Evolutionary conservation across 306 rosid species (phyloP).

Genomic region (Citrullus mucosospermus): DNA sequence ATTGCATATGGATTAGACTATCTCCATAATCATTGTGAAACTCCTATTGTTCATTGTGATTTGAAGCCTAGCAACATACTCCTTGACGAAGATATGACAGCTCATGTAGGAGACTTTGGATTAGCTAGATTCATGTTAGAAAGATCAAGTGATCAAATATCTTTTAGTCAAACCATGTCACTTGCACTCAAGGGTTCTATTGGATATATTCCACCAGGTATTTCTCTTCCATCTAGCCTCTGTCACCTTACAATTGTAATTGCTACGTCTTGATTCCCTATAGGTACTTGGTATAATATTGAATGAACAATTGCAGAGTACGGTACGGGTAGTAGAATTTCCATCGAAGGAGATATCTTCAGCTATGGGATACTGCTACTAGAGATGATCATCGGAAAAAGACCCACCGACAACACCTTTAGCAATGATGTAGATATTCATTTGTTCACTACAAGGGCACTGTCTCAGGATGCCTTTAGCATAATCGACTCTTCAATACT

Average conservation of each 20-base stretch:
- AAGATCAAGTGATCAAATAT: neutral
- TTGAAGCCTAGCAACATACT: constrained; percentile 22
- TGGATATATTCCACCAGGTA: constrained; percentile 30
- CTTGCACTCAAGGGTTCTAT: constrained; percentile 15
- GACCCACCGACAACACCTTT: constrained; percentile 14
- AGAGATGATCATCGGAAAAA: constrained; percentile 18
- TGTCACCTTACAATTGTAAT: neutral
- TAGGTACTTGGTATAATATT: neutral
- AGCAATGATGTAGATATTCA: constrained; percentile 14
- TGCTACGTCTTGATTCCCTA: neutral
- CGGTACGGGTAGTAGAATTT: constrained; percentile 20
- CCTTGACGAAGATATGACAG: constrained; percentile 21
- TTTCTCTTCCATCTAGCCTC: neutral
- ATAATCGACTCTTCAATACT: constrained; percentile 25
- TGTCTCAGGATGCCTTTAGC: constrained; percentile 20
- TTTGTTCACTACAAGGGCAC: constrained; percentile 2
- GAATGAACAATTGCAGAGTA: constrained; percentile 6
- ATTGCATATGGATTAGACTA: constrained; percentile 26
- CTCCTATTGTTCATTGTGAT: constrained; percentile 23
- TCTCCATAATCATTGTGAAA: constrained; percentile 23
- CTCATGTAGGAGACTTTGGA: constrained; percentile 25
- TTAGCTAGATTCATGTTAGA: constrained; percentile 9
- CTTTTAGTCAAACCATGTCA: constrained; percentile 1
- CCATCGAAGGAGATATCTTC: constrained; percentile 17
- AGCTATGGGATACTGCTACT: constrained; percentile 22